phyloP scores from a whole-genome alignment of 129 eudicot genomes.

The Escallonia herrerae region DNA sequence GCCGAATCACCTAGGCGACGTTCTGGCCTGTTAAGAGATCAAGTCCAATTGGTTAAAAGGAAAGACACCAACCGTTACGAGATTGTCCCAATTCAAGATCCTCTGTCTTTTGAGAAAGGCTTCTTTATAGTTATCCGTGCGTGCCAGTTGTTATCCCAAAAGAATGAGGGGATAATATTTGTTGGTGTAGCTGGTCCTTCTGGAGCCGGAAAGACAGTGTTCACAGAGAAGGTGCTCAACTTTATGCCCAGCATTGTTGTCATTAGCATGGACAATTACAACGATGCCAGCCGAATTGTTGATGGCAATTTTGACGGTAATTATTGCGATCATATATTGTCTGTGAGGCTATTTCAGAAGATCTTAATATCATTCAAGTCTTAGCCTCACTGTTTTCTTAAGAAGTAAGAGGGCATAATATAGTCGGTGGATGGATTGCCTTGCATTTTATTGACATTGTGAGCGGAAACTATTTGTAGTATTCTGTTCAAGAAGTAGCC shows the following conservation, averaged over 20 bases:
- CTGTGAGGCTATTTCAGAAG: too few species aligned
- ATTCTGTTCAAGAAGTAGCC: too few species aligned
- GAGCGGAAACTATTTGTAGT: too few species aligned
- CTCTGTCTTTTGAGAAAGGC: conserved; percentile 87
- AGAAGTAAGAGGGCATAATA: too few species aligned
- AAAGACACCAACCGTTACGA: conserved; percentile 80
- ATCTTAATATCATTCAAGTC: too few species aligned
- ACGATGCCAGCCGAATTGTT: conserved; percentile 75
- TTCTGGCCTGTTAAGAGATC: conserved; percentile 83
- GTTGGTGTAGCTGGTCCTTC: conserved; percentile 99
- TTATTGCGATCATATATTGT: background rate
- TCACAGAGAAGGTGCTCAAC: conserved; percentile 72
- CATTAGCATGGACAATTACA: conserved; percentile 90
- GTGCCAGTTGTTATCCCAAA: conserved; percentile 84
- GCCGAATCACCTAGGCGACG: conserved; percentile 76
- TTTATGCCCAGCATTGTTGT: conserved; percentile 93
- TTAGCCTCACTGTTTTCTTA: too few species aligned
- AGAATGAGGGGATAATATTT: conserved; percentile 77
- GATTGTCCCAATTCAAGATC: conserved; percentile 69
- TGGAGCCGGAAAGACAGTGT: conserved; percentile 94
- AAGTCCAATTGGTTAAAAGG: conserved; percentile 79
- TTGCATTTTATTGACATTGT: too few species aligned
- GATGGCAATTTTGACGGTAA: conserved; percentile 98
- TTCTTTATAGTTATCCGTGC: conserved; percentile 90
- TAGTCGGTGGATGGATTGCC: too few species aligned